Evolutionary conservation across 768 basidiomycete genomes (phyloP), one percentile per base, ranked within the genome.

Genomic region (Psilocybe tampanensis): DNA sequence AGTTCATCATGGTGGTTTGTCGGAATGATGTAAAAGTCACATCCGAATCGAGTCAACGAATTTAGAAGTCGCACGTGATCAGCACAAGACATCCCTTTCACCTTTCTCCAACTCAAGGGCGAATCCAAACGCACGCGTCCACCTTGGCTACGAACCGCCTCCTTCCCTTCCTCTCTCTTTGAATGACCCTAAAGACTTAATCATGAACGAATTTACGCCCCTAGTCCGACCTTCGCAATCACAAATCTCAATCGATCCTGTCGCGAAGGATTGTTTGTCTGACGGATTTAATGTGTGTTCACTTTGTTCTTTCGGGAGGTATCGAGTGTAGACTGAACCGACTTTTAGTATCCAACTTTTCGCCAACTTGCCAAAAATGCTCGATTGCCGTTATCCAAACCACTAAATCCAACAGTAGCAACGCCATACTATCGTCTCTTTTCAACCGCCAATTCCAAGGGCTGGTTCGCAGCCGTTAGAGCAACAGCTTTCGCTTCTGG

Each of bases 391-490:
- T 68, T 93, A 8, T 92, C 90, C 13, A 72, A 79, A 17, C 73
- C 79, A 1, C 69, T 86, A 24, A 72, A 77, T 60, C 71, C 80
- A 19, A 64, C 80, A 2, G 71, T 79, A 6, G 76, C 79, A 22
- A 70, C 64, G 44, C 56, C 63, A 8, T 83, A 80, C 18, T 18
- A 48, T 39, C 78, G 71, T 52, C 74, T 88, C 17, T 82, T 93
- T 61, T 79, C 84, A 3, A 75, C 81, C 2, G 78, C 85, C 2
- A 89, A 86, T 65, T 70, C 75, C 12, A 80, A 75, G 60, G 86
- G 84, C 24, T 92, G 86, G 84, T 92, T 92, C 69, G 86, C 82
- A 44, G 88, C 89, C 29, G 80, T 83, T 9, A 77, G 63, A 43
- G 64, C 71, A 47, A 64, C 70, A 51, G 62, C 71, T 50, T 62